Conservation (phyloP, 352 stramenopile genomes). For the Phytophthora tentaculata region DNA sequence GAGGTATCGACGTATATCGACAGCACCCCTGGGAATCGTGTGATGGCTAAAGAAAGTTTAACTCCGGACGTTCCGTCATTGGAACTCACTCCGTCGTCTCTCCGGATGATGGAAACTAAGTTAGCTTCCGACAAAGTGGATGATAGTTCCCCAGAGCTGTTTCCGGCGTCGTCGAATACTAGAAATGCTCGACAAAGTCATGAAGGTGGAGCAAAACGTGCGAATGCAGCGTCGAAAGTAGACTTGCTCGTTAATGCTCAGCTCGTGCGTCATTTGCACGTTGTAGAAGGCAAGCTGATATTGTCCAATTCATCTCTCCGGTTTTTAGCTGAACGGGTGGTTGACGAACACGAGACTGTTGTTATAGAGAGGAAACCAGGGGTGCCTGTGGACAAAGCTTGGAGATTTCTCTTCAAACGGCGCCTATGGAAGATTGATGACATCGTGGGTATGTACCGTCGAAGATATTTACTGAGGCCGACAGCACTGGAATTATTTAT, state of each 20-base stretch:
- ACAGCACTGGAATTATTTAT: conserved; percentile 86
- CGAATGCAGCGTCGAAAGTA: conserved; percentile 25
- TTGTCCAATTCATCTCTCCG: conserved; percentile 59
- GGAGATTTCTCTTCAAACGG: conserved; percentile 79
- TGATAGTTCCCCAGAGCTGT: conserved; percentile 22
- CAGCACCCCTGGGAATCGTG: conserved; percentile 10
- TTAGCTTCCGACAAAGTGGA: conserved; percentile 19
- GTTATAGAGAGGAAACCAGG: conserved; percentile 62
- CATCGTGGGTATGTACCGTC: conserved; percentile 68
- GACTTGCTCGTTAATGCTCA: conserved; percentile 63
- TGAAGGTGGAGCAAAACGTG: conserved; percentile 18
- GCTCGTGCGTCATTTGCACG: conserved; percentile 77
- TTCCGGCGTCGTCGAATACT: conserved; percentile 23
- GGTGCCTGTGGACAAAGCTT: conserved; percentile 45
- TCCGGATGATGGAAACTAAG: conserved; percentile 42
- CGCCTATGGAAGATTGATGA: conserved; percentile 77
- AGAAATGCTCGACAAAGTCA: conserved; percentile 12
- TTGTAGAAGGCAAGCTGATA: conserved; percentile 69
- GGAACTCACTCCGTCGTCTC: conserved; percentile 30
- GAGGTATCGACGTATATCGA: conserved; percentile 74
- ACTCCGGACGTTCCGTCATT: conserved; percentile 10
- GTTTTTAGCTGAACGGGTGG: conserved; percentile 70
- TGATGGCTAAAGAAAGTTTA: conserved; percentile 13
- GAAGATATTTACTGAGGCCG: conserved; percentile 83
- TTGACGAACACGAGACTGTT: conserved; percentile 77